Evolutionary conservation across 352 stramenopile species (phyloP), one percentile per base, ranked within the genome.

Genomic region (Phytophthora agathidicida): DNA sequence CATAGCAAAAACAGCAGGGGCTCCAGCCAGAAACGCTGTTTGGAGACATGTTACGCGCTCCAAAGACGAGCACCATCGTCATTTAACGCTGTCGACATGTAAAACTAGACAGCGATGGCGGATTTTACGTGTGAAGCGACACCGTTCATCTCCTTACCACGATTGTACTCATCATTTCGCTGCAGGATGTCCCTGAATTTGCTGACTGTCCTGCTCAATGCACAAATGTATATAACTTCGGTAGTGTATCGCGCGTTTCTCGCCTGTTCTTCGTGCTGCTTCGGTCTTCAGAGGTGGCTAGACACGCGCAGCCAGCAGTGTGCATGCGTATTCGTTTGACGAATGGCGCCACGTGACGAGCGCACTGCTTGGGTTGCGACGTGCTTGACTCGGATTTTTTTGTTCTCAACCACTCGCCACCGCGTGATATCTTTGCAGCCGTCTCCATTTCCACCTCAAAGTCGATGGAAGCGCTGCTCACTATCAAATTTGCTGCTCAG

Each of bases 351-450:
- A 47, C 48, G 53, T 62, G 53, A 62, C 53, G 53, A 62, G 43
- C 53, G 37, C 28, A 43, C 31, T 61, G 52, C 41, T 60, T 60
- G 52, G 37, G 19, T 46, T 65, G 38, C 37, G 55, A 65, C 55
- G 27, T 43, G 43, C 26, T 46, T 61, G 38, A 52, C 51, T 52
- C 49, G 24, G 24, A 53, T 59, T 65, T n/a, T n/a, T n/a, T n/a
- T n/a, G n/a, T n/a, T 52, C 46, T 65, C 37, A 65, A 64, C 37
- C 55, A 51, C 43, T 45, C 54, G 48, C 54, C 35, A 13, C n/a
- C 37, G 36, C 46, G 46, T 64, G 37, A n/a, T 20, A 33, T 8
- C 44, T 65, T 60, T 65, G 56, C 38, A 65, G 31, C 55, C 19
- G 9, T 24, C 26, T 8, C 27, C 14, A 17, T 50, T 37, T 37